Evolutionary conservation across 139 green algal species (phyloP).

Genomic region (Bryopsis sp.): DNA sequence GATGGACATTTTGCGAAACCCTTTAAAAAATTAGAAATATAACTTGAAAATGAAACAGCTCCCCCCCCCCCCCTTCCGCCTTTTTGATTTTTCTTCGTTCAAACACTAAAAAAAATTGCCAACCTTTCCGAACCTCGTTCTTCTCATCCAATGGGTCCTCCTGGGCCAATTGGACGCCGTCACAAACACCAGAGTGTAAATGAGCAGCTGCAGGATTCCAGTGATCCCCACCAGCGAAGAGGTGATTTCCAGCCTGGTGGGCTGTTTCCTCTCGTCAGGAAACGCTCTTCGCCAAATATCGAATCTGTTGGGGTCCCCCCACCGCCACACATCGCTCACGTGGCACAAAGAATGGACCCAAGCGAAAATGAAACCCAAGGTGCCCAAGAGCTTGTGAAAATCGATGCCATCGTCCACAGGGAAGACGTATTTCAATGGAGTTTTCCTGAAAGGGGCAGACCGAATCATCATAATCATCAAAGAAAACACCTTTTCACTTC

Average conservation of each 20-base stretch:
- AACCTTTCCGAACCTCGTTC: neutral
- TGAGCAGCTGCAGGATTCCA: neutral
- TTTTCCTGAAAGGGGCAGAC: neutral
- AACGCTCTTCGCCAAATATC: neutral
- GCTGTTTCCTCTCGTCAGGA: conserved; percentile 4
- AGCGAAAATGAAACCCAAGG: conserved; percentile 5
- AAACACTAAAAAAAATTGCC: neutral
- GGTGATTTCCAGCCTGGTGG: neutral
- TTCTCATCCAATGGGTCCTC: neutral
- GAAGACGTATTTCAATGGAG: conserved; percentile 1
- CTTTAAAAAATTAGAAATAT: neutral
- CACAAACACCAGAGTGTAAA: neutral
- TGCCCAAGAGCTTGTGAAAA: conserved; percentile 7
- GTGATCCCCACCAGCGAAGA: neutral
- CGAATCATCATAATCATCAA: neutral
- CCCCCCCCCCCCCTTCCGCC: no score
- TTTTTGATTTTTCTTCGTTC: neutral
- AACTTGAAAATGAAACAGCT: neutral
- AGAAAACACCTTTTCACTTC: neutral
- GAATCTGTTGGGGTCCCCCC: neutral
- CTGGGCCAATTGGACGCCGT: neutral
- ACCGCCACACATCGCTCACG: neutral
- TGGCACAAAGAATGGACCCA: conserved; percentile 7
- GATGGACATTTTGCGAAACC: neutral
- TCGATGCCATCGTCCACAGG: neutral